Conservation (phyloP, 2,329 filamentous ascomycete genomes). For the Aspergillus jensenii region DNA sequence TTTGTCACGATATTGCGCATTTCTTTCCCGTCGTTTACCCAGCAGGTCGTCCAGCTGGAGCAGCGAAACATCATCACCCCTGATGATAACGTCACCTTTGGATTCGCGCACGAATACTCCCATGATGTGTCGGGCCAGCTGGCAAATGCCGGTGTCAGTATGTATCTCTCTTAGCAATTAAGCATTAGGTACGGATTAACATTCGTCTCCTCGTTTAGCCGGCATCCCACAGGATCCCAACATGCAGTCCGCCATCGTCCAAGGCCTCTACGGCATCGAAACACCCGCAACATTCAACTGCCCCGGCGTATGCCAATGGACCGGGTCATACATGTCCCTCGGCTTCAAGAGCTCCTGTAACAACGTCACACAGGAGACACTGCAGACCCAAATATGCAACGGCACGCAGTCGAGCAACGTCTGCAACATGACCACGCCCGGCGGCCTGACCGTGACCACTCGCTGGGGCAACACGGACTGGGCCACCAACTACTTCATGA, state of each 20-base stretch:
- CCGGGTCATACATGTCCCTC: constrained; percentile 14
- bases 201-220: not conserved
- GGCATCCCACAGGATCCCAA: constrained; percentile 13
- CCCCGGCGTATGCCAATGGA: constrained; percentile 15
- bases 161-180: too few species aligned
- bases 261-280: constrained; percentile 15
- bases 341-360: constrained; percentile 15
- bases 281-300: constrained; percentile 13
- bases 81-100: constrained; percentile 6
- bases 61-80: constrained; percentile 8
- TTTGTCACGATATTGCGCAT: constrained; percentile 16
- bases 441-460: constrained; percentile 6
- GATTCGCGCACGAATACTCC: constrained; percentile 13
- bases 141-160: not conserved
- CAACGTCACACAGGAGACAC: constrained; percentile 16
- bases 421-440: constrained; percentile 17
- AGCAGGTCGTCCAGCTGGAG: constrained; percentile 16
- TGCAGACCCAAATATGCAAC: constrained; percentile 11
- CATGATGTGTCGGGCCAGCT: not conserved
- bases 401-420: not conserved
- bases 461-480: not conserved
- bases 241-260: constrained; percentile 17
- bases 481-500: constrained; percentile 12
- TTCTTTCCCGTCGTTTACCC: constrained; percentile 14
- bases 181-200: too few species aligned